A percentile compares a stretch with the other conserved stretches of the same genome.
phyloP scores from a whole-genome alignment of 345 rosid species.

The Psidium friedrichsthalianum region DNA sequence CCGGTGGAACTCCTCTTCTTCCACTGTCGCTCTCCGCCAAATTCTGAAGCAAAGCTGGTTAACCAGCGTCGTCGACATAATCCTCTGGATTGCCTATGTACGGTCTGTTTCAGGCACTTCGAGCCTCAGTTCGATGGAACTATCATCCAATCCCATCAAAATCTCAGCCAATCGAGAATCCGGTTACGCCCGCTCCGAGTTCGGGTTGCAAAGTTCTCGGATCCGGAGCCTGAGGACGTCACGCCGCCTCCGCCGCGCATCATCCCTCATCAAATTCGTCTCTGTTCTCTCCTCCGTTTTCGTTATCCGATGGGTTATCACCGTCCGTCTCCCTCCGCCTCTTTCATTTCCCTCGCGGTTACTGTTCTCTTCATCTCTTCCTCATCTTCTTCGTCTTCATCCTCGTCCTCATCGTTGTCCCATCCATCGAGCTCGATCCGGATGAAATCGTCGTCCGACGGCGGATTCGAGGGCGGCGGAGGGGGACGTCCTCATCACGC shows the following conservation, averaged over 20 bases:
- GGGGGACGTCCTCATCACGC: constrained; percentile 37
- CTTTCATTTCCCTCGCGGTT: constrained; percentile 4
- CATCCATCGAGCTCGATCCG: constrained; percentile 48
- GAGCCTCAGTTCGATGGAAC: too few species aligned
- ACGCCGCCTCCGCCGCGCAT: constrained; percentile 32
- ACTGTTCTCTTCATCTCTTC: constrained; percentile 7
- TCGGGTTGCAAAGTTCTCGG: constrained; percentile 38
- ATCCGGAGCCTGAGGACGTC: constrained; percentile 31
- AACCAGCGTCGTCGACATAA: too few species aligned
- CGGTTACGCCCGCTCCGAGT: constrained; percentile 53
- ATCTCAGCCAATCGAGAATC: constrained; percentile 63
- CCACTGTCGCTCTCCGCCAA: not conserved
- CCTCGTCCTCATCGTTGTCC: constrained; percentile 43
- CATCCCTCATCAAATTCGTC: constrained; percentile 28
- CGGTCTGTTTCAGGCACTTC: too few species aligned
- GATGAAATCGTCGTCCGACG: constrained; percentile 39
- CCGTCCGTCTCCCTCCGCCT: constrained; percentile 9
- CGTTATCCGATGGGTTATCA: constrained; percentile 11
- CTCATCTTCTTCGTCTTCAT: constrained; percentile 20
- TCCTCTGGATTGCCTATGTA: too few species aligned
- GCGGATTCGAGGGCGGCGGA: constrained; percentile 23
- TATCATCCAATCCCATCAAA: constrained; percentile 11
- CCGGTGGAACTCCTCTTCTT: constrained; percentile 46
- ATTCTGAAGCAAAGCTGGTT: not conserved
- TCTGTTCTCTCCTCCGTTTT: constrained; percentile 12